Evolutionary conservation across 2,329 filamentous ascomycete species (phyloP), one percentile per base, ranked within the genome.

Genomic region (Penicillium sp.): DNA sequence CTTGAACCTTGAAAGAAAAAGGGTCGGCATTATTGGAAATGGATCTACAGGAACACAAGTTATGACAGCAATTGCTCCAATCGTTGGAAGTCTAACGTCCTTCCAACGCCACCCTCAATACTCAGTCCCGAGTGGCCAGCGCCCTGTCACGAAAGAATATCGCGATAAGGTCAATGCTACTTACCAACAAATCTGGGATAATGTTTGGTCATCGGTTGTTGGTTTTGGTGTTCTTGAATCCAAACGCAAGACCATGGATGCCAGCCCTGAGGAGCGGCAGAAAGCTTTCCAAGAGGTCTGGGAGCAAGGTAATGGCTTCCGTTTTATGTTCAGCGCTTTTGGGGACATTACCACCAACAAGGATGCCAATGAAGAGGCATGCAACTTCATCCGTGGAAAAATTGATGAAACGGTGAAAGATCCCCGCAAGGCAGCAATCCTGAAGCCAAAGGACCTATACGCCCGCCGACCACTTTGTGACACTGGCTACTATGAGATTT

Each of bases 11-110:
- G 59, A 62, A 1, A 74, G 68, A 20, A 79, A 80, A 51, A 69
- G 68, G 5, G 80, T 84, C 7, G 75, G 76, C 4, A 65, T 84
- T 7, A 75, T 84, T 44, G 63, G 63, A 2, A 62, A 48, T 13
- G 66, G 67, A 0, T 63, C 66, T 0, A 65, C 60, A 1, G 67
- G 62, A 5, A 55, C 66, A 2, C 68, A 70, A 39, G 27, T 67
- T 1, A 64, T 68, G 4, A 59, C 62, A 1, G 61, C 64, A 2
- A 56, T 71, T 9, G 65, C 62, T 1, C 39, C 54, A 18, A 51
- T 60, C 8, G 69, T 72, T 12, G 51, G 62, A 24, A 56, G 52
- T 0, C 46, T 73, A 33, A 57, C 56, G 13, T 64, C 56, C 27
- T 73, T 75, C 57, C 68, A 74, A 47, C 64, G 74, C 12, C 63